Conservation (phyloP, 148 eudicot species). For the Rhododendron ferrugineum region DNA sequence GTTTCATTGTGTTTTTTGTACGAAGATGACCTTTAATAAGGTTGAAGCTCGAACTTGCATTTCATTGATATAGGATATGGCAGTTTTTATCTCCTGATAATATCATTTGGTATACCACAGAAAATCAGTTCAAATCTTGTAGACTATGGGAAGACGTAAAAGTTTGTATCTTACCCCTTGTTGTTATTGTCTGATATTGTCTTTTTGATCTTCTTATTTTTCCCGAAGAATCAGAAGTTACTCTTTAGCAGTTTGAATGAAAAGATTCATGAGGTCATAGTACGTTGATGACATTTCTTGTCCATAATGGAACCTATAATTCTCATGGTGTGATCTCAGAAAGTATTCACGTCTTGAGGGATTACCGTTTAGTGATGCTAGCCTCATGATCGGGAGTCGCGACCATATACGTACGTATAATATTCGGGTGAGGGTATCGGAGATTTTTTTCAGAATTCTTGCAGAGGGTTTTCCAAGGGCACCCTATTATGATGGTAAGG, state of each 20-base stretch:
- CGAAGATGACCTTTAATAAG: background rate
- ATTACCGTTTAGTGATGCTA: too few species aligned
- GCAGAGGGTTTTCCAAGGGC: too few species aligned
- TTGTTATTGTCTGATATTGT: background rate
- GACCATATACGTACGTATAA: too few species aligned
- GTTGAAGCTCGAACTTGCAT: background rate
- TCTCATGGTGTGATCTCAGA: background rate
- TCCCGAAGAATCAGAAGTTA: background rate
- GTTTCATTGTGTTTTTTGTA: background rate
- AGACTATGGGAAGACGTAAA: background rate
- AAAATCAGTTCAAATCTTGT: too few species aligned
- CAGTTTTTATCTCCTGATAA: background rate
- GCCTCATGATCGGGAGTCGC: too few species aligned
- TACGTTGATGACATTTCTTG: background rate
- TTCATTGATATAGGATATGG: background rate
- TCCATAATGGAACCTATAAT: background rate
- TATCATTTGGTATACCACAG: too few species aligned
- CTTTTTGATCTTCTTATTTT: background rate
- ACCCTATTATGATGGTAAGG: too few species aligned
- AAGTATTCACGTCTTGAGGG: background rate
- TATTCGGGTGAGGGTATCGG: too few species aligned
- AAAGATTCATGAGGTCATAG: background rate
- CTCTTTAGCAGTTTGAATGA: background rate
- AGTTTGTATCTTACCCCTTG: background rate
- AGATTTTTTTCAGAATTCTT: too few species aligned